Evolutionary conservation across 805 yeast genomes (phyloP).

Genomic region (Pichia pseudocactophila): DNA sequence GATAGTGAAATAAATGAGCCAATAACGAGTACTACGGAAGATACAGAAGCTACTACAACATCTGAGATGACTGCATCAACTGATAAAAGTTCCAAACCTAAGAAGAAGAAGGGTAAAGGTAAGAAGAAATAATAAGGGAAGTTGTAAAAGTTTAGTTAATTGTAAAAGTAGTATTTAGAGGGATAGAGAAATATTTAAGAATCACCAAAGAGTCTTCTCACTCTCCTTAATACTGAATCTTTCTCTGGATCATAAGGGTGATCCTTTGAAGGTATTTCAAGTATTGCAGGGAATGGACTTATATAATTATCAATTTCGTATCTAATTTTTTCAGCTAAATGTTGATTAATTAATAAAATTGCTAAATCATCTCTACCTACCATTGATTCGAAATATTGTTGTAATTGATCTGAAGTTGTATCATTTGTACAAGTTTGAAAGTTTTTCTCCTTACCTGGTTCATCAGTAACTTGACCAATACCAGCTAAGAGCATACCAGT

Average conservation of each 20-base stretch:
- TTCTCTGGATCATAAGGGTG: conserved; percentile 98
- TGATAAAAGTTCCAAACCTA: neutral
- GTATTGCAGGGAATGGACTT: conserved; percentile 89
- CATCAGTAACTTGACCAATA: conserved; percentile 71
- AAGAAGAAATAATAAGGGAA: conserved; percentile 20
- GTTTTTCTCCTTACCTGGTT: conserved; percentile 63
- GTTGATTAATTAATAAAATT: conserved; percentile 86
- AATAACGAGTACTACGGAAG: conserved; percentile 5
- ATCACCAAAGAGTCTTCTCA: conserved; percentile 91
- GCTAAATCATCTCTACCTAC: conserved; percentile 87
- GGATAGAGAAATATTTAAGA: neutral
- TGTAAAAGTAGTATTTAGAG: neutral
- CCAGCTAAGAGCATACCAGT: conserved; percentile 96
- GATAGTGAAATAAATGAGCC: conserved; percentile 5
- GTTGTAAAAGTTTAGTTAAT: neutral
- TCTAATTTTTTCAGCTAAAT: conserved; percentile 85
- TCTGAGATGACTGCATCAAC: neutral
- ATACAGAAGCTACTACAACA: neutral
- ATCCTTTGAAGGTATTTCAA: conserved; percentile 96
- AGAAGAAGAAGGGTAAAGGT: conserved; percentile 18
- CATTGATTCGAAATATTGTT: conserved; percentile 63
- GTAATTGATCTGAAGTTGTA: conserved; percentile 69
- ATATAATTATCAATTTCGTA: conserved; percentile 73
- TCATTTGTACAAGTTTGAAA: conserved; percentile 71
- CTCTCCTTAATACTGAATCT: conserved; percentile 91